Base-by-base conservation (phyloP, 1,284 basidiomycete species). In the Peniophora sp. region DNA sequence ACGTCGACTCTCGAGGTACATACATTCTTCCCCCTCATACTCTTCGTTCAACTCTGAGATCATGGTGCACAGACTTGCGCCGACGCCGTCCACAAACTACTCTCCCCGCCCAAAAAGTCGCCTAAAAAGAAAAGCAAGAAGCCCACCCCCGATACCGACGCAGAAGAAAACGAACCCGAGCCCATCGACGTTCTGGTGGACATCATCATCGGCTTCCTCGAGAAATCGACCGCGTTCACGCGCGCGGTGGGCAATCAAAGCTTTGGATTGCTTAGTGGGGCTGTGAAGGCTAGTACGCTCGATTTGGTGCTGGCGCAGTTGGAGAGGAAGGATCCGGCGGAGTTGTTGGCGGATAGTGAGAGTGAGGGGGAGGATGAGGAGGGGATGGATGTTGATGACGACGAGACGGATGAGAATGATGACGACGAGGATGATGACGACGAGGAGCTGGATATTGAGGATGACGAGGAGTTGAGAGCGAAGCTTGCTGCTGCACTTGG, bases 231-330 rank as follows among this genome's bases (percentile, higher is more conserved):
- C 10, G 81, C 83, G 35, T 96, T 92, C 67, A 76, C 92, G 65
- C 84, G 92, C 20, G 79, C 83, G 0, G 73, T 93, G 18, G 88
- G 88, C 8, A 93, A 86, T 54, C 83, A 92, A 56, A 85, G 84
- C 3, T 97, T 98, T 62, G 78, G 82, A 18, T 74, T 88, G 49
- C 73, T 97, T 23, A 82, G 86, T 23, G 73, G 78, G 10, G 76
- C 79, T 15, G 81, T 92, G 50, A 80, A 83, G 50, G 79, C 78
- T 51, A 83, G 83, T 46, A 92, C 91, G 9, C 69, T 98, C 47
- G 85, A 94, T 61, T 74, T 96, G 45, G 83, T 98, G 50, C 72
- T 97, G 22, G 81, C 81, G 90, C 92, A 95, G 91, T 68, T 95
- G 47, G 87, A 88, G 69, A 71, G 79, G 50, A 74, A 83, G 34